Evolutionary conservation across 2,329 filamentous ascomycete genomes (phyloP).

Genomic region (Alternaria panax): DNA sequence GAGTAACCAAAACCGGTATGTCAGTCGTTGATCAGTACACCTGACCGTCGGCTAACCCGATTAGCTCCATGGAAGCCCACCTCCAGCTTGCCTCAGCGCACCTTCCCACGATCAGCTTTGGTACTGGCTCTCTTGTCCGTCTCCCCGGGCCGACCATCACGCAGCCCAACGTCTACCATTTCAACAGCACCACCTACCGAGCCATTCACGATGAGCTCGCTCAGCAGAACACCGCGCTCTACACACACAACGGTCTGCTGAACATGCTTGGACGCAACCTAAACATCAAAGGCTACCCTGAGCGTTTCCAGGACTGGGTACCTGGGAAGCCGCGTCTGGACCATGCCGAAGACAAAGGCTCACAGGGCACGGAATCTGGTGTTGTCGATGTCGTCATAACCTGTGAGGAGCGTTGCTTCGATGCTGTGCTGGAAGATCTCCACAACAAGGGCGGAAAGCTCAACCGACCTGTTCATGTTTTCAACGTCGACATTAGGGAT

Average conservation of each 20-base stretch:
- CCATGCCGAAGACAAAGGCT: slow-evolving; percentile 74
- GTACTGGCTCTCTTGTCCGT: slow-evolving; percentile 92
- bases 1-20: slow-evolving; percentile 93
- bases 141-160: slow-evolving; percentile 89
- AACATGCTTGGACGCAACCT: slow-evolving; percentile 96
- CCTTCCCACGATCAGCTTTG: slow-evolving; percentile 98
- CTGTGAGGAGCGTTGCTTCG: slow-evolving; percentile 97
- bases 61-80: slow-evolving; percentile 97
- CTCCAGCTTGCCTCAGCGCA: slow-evolving; percentile 81
- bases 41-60: slow-evolving; percentile 19
- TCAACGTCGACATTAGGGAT: slow-evolving; percentile 98
- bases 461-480: slow-evolving; percentile 93
- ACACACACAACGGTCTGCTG: slow-evolving; percentile 88
- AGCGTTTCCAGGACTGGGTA: slow-evolving; percentile 98
- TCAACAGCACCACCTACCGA: slow-evolving; percentile 96
- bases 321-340: slow-evolving; percentile 83
- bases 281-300: slow-evolving; percentile 91
- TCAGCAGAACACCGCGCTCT: slow-evolving; percentile 83
- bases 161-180: slow-evolving; percentile 96
- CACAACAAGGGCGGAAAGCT: slow-evolving; percentile 83
- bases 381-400: slow-evolving; percentile 95
- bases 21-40: background rate
- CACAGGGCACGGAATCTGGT: slow-evolving; percentile 82
- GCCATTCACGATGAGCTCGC: slow-evolving; percentile 93
- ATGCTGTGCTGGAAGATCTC: slow-evolving; percentile 93